These are phyloP conservation scores for Ophiostoma himal-ulmi DNA, from an alignment of 2,329 filamentous ascomycete species.

Conservation along the genomic window DNA sequence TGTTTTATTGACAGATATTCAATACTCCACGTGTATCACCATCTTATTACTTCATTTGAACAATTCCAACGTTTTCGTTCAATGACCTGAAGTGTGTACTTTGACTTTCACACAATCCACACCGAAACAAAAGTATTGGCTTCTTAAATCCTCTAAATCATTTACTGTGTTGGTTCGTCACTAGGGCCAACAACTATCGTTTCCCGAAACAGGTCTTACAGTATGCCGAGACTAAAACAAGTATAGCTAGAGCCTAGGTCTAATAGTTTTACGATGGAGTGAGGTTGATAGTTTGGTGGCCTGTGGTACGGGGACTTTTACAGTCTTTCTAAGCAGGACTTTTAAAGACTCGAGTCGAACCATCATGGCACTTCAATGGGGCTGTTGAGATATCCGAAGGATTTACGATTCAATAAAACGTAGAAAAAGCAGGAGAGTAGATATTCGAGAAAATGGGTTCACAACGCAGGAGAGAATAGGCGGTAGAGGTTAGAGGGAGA, in stretches of 20 bases:
- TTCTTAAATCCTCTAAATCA: neutral
- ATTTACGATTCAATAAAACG: too few species aligned
- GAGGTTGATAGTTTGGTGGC: neutral
- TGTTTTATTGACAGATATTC: neutral
- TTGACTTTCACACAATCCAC: neutral
- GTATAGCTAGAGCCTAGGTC: neutral
- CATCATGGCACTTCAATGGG: neutral
- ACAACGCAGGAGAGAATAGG: neutral
- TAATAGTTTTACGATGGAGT: neutral
- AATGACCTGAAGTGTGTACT: neutral
- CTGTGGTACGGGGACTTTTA: neutral
- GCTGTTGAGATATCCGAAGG: too few species aligned
- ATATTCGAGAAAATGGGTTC: too few species aligned
- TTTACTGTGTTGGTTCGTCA: neutral
- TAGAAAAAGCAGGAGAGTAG: neutral
- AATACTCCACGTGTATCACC: neutral
- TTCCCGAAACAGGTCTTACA: slow-evolving; percentile 12
- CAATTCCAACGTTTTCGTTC: neutral
- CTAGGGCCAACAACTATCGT: slow-evolving; percentile 8
- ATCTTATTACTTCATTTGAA: neutral
- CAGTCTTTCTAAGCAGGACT: neutral
- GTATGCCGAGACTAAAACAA: neutral
- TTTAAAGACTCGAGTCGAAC: neutral
- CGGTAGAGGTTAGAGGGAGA: neutral
- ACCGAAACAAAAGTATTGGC: neutral